Evolutionary conservation across 768 basidiomycete species (phyloP).

Genomic region (Boletus subcaerulescens): DNA sequence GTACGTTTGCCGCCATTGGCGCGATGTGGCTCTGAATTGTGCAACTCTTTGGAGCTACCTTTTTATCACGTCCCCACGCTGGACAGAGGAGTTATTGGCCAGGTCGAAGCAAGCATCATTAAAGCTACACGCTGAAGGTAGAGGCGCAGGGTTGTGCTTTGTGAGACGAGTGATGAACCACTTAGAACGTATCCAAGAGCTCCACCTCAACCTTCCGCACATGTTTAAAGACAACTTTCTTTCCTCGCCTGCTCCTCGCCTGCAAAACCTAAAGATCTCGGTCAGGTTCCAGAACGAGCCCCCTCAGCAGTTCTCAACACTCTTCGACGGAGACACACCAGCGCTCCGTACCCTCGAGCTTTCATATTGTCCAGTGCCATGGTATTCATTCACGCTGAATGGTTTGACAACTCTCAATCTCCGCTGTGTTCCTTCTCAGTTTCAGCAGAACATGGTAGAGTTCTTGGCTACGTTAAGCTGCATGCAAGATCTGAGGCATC

Average conservation of each 20-base stretch:
- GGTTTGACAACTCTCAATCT: constrained; percentile 37
- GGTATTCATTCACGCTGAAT: not conserved
- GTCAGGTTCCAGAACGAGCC: too few species aligned
- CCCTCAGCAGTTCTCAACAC: not conserved
- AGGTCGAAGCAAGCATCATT: constrained; percentile 40
- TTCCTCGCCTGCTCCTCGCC: not conserved
- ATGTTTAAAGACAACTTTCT: too few species aligned
- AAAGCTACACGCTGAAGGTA: not conserved
- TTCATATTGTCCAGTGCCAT: not conserved
- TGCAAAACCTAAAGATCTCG: not conserved
- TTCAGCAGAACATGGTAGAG: constrained; percentile 27
- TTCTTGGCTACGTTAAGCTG: constrained; percentile 15
- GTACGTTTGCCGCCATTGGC: constrained; percentile 34
- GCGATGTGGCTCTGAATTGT: constrained; percentile 39
- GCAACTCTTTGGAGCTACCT: constrained; percentile 40
- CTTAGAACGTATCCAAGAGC: not conserved
- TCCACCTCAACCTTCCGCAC: not conserved
- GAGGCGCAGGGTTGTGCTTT: too few species aligned
- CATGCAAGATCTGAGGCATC: too few species aligned
- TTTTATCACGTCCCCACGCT: constrained; percentile 29
- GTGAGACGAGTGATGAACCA: not conserved
- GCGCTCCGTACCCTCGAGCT: not conserved
- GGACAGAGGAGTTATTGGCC: constrained; percentile 40
- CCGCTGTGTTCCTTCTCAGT: constrained; percentile 13
- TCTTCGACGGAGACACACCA: not conserved